Evolutionary conservation across 495 filamentous ascomycete species (phyloP), one percentile per base, ranked within the genome.

Genomic region (Penicillium angulare): DNA sequence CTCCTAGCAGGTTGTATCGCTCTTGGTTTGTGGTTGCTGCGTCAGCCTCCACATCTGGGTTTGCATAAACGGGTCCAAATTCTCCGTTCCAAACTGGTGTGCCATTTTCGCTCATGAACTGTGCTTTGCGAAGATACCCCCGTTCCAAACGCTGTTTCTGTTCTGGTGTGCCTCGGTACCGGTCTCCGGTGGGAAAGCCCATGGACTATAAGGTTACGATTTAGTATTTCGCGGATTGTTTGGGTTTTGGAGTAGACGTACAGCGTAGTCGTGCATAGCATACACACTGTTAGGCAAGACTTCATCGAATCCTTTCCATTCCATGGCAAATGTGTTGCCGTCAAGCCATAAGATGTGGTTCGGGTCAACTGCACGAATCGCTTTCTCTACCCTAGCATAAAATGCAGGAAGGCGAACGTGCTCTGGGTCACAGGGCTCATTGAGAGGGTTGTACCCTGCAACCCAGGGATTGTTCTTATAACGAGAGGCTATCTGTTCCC

Each of bases 51-150:
- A 61, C 57, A 15, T 51, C 34, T 3, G 65, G 56, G 29, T 71
- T 57, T 4, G 76, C 78, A 56, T 85, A 85, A 3, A 86, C 81
- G 3, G 82, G 83, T 1, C 83, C 83, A 47, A 84, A 86, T 52
- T 86, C 83, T 40, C 83, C 83, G 54, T 86, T 86, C 83, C 82
- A 86, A 58, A 81, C 77, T 3, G 82, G 77, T 3, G 78, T 73
- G 12, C 64, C 59, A 15, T 80, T 62, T 15, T 71, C 52, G 29
- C 68, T 69, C 82, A 85, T 84, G 60, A 81, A 84, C 24, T 76
- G 59, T 3, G 75, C 78, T 65, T 86, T 86, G 21, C 79, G 68
- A 47, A 75, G 60, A 54, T 79, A 85, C 9, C 67, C 56, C 10
- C 61, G 62, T 43, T 71, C 66, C 1, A 86, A 67, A 7, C 50